These are phyloP conservation scores for Globisporangium okanoganense DNA, from an alignment of 352 stramenopile species.

Conservation along the genomic window DNA sequence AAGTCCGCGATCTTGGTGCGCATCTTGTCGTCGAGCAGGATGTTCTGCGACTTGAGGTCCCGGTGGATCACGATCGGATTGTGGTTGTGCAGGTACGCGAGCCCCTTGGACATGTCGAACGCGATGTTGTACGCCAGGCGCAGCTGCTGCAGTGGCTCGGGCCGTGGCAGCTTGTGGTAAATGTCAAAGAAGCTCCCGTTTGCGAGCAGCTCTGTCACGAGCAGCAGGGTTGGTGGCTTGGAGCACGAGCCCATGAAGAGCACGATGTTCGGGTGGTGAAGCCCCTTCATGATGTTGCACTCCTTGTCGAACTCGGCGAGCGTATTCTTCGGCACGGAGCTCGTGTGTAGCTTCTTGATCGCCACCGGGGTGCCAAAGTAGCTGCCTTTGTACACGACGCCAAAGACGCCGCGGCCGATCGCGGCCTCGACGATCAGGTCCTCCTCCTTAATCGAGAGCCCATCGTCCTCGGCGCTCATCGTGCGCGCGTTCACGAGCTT, in stretches of 20 bases:
- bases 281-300: conserved; percentile 82
- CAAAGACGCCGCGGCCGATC: conserved; percentile 79
- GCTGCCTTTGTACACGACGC: conserved; percentile 77
- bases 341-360: conserved; percentile 84
- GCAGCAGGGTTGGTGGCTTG: conserved; percentile 94
- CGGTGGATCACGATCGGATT: conserved; percentile 97
- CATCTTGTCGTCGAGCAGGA: conserved; percentile 80
- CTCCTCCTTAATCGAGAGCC: conserved; percentile 75
- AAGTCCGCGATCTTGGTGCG: conserved; percentile 85
- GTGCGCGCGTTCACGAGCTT: conserved; percentile 61
- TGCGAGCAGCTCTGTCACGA: conserved; percentile 92
- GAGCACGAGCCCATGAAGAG: conserved; percentile 97
- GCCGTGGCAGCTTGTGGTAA: conserved; percentile 76
- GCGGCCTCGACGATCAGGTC: conserved; percentile 63
- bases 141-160: conserved; percentile 48
- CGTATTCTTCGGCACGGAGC: conserved; percentile 76
- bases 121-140: conserved; percentile 74
- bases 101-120: conserved; percentile 90
- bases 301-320: conserved; percentile 82
- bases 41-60: conserved; percentile 80
- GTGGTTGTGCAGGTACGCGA: conserved; percentile 97
- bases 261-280: conserved; percentile 97
- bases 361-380: conserved; percentile 82
- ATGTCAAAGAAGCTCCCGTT: conserved; percentile 88
- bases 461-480: conserved; percentile 48